Evolutionary conservation across 2,329 filamentous ascomycete species (phyloP).

Genomic region (Ophiocordyceps camponoti-floridani): DNA sequence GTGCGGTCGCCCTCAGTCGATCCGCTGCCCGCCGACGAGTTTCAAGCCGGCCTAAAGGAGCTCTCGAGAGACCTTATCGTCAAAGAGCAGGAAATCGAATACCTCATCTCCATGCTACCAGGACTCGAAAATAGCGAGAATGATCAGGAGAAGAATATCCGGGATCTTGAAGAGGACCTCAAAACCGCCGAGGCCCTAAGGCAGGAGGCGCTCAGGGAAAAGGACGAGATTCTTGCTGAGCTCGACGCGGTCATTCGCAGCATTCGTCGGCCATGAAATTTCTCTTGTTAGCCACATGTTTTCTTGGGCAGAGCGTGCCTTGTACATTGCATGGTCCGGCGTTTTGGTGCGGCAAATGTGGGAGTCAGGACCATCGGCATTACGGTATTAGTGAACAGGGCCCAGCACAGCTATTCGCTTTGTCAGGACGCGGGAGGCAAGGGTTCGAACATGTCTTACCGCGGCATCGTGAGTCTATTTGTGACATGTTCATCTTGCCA

Average conservation of each 20-base stretch:
- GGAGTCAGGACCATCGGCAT: too few relatives aligned
- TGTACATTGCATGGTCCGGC: neutral
- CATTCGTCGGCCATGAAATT: constrained; percentile 34
- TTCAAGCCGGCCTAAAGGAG: constrained; percentile 50
- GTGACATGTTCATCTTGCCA: neutral
- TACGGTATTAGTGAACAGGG: too few relatives aligned
- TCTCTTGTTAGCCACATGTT: neutral
- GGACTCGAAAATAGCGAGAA: constrained; percentile 63
- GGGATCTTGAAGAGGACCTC: constrained; percentile 46
- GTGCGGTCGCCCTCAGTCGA: constrained; percentile 26
- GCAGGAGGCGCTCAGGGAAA: constrained; percentile 44
- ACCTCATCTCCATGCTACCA: constrained; percentile 55
- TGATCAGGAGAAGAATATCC: constrained; percentile 53
- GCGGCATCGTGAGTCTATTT: neutral
- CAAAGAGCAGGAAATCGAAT: constrained; percentile 71
- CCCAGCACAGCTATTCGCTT: too few relatives aligned
- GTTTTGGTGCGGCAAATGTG: neutral
- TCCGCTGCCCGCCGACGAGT: constrained; percentile 43
- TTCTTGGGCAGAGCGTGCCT: neutral
- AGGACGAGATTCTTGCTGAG: constrained; percentile 39
- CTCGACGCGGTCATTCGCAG: constrained; percentile 43
- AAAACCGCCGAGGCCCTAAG: constrained; percentile 44
- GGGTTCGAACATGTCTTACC: too few relatives aligned
- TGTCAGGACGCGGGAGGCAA: too few relatives aligned
- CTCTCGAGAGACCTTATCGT: constrained; percentile 59